Evolutionary conservation across 306 rosid species (phyloP), one percentile per base, ranked within the genome.

Genomic region (Prunus mira): DNA sequence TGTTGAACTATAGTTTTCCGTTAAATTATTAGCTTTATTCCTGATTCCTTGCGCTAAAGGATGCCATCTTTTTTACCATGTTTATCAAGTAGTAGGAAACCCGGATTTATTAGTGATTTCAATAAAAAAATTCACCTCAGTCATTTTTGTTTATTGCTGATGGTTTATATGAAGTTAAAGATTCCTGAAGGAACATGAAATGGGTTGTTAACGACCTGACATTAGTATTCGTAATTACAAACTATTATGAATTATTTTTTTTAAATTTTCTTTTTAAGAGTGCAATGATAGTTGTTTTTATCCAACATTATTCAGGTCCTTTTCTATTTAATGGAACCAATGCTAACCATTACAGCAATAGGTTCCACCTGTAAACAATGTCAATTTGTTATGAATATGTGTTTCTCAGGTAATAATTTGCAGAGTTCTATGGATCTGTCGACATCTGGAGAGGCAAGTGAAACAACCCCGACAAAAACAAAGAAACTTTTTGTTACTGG

Each of bases 401-500:
- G 30, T 49, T 78, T 78, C 73, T 60, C 89, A 83, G 89, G 84
- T 69, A 63, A 15, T 71, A 64, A 50, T 74, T n/a, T 65, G 57
- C 63, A 75, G 60, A 82, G 50, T 13, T 50, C 81, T 55, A 45
- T 19, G 10, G 79, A 80, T 82, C 56, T 17, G 18, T 71, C 80
- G 12, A 65, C 61, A 38, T 84, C 86, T 71, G 72, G 72, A 14
- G 87, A 79, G 78, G 77, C 76, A 74, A 74, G 62, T 67, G 81
- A 79, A 77, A 72, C 74, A 6, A 19, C 80, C 57, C 84, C 78
- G 12, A 58, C 82, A 47, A 83, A 79, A 76, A 87, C 89, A 47
- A 85, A 82, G 81, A 87, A 87, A 74, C 89, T 85, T 7, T 87
- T 87, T 76, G 76, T 87, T 27, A 87, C 89, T 32, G 87, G 86